phyloP scores from a whole-genome alignment of 1,284 basidiomycete species.

The Moesziomyces globuligerus region DNA sequence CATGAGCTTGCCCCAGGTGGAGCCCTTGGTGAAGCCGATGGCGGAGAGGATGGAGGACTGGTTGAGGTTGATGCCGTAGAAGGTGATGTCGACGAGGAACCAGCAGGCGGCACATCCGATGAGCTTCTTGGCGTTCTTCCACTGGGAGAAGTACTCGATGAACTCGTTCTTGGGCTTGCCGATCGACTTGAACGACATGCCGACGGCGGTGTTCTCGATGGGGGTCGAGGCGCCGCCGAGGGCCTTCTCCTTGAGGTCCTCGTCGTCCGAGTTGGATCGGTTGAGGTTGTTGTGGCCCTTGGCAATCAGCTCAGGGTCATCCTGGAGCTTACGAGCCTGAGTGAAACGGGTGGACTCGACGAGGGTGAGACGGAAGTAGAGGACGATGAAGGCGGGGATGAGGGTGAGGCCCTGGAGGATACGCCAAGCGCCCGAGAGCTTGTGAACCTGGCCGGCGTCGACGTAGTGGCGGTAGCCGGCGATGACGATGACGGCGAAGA shows the following conservation, averaged over 20 bases:
- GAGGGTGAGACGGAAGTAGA: slow-evolving; percentile 71
- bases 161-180: slow-evolving; percentile 47
- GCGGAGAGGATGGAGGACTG: slow-evolving; percentile 76
- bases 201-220: slow-evolving; percentile 55
- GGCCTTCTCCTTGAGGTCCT: slow-evolving; percentile 53
- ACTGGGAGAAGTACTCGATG: slow-evolving; percentile 59
- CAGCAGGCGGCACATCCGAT: slow-evolving; percentile 56
- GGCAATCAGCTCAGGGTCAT: slow-evolving; percentile 79
- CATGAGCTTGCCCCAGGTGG: slow-evolving; percentile 70
- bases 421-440: slow-evolving; percentile 62
- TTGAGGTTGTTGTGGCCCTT: slow-evolving; percentile 70
- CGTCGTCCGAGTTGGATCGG: slow-evolving; percentile 66
- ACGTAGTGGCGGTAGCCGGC: slow-evolving; percentile 74
- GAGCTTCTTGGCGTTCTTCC: slow-evolving; percentile 57
- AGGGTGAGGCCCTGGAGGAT: slow-evolving; percentile 66
- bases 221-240: slow-evolving; percentile 28
- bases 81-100: slow-evolving; percentile 74
- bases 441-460: slow-evolving; percentile 50
- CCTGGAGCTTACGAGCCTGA: slow-evolving; percentile 80
- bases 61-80: slow-evolving; percentile 84
- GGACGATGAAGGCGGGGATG: slow-evolving; percentile 62
- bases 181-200: slow-evolving; percentile 58
- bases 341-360: slow-evolving; percentile 79
- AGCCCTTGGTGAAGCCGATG: slow-evolving; percentile 72
- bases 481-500: slow-evolving; percentile 77